Base-by-base conservation (phyloP, 169 alveolate genomes). In the Eimeria acervulina region DNA sequence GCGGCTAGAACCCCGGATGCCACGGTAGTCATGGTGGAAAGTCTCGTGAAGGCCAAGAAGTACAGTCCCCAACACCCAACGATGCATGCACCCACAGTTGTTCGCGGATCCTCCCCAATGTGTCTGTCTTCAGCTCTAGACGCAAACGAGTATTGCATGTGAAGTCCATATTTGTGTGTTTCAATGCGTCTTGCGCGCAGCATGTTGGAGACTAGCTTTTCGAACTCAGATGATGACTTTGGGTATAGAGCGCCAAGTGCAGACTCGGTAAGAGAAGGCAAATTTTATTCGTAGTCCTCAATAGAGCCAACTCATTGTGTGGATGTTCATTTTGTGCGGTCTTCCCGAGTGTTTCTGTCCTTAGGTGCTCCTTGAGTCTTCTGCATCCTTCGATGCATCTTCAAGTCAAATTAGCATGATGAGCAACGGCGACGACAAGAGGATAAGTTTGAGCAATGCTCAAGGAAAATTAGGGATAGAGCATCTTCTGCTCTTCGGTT, bases 1-100 rank as follows among this genome's bases (percentile, higher is more conserved):
- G 78, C 93, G 0, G 63, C 93, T 23, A 66, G 93, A 17, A 23
- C 61, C 47, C 80, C 80, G 31, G 93, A 87, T 38, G 93, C 93
- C n/a, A 87, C 93, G 40, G 47, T 31, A 10, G 33, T 38, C 81
- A 87, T 87, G 93, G 72, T 55, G 59, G 61, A 87, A 55, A 87
- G 93, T 61, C 93, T 87, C 38, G 42, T 55, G 51, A 33, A 44
- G 40, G 40, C 93, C 55, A 33, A 59, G 8, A 44, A 87, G 93
- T 87, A 61, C 83, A 61, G 33, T 15, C 42, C 15, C 42, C 19
- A 44, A 44, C 88, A 42, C 66, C n/a, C 33, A 6, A 42, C 12
- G n/a, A 78, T n/a, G 21, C 51, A 7, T 47, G 23, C 0, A 33
- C 51, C 83, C 15, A 3, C 88, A 42, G 66, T n/a, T 13, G n/a